Base-by-base conservation (phyloP, 805 yeast species). In the Candida stauntonica region DNA sequence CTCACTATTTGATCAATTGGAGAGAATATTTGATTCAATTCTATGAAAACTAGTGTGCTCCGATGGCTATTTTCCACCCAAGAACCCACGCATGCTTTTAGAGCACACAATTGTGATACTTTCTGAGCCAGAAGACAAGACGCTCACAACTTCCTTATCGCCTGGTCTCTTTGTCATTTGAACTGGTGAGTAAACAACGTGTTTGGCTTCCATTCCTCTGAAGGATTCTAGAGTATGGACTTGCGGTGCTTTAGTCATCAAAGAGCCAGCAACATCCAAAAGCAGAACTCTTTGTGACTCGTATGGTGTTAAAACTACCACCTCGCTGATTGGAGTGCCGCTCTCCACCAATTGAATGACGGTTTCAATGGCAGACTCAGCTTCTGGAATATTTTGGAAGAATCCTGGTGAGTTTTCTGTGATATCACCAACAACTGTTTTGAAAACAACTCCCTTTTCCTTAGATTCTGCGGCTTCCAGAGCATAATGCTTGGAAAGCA, bases 381-480 rank as follows among this genome's bases (percentile, higher is more conserved):
- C 48, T 45, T 33, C 35, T 33, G 28, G 31, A 38, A 2, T 14
- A 29, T 2, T 36, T 39, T 11, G 44, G 20, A 0, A 48, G 44
- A 55, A 21, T 50, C 54, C 1, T 57, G 50, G 1, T 42, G 35
- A 2, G n/a, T 54, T 51, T 33, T 55, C 58, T 2, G 51, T 40
- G 31, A 64, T 71, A 7, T 59, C 60, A 6, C 51, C 62, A 3
- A 43, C 57, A 9, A 66, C 60, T 31, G 58, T 19, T n/a, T 17
- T 29, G 41, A 29, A 69, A 46, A 31, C 66, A 54, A 43, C 24
- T 7, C 24, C 24, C 7, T 21, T 11, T 21, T 21, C 24, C 24
- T 8, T 7, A 21, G 11, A 7, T 7, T 7, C 24, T 8, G 9
- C 24, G 24, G 24, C 7, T 21, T 11, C 11, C 24, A 21, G 24